Percentiles rank a stretch among this genome's conserved stretches.
phyloP scores from a whole-genome alignment of 768 basidiomycete genomes.

The Filobasidium wieringae region DNA sequence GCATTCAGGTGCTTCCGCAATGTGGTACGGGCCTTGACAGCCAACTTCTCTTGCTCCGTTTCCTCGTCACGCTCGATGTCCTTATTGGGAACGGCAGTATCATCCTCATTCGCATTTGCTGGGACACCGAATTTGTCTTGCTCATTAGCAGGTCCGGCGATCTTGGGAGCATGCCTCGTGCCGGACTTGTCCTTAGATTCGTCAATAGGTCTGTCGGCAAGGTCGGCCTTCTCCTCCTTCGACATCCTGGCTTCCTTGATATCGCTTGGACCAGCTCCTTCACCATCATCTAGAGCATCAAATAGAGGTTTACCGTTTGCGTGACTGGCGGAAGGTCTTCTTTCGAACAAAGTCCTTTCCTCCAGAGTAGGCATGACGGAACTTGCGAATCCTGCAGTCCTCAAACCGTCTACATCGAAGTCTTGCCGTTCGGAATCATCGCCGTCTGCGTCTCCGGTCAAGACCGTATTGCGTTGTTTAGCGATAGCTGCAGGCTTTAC shows the following conservation, averaged over 20 bases:
- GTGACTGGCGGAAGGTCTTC: constrained; percentile 38
- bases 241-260: constrained; percentile 24
- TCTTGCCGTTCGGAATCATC: constrained; percentile 49
- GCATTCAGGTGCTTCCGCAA: constrained; percentile 49
- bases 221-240: constrained; percentile 25
- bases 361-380: constrained; percentile 58
- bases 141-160: constrained; percentile 18
- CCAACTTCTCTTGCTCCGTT: constrained; percentile 46
- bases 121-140: constrained; percentile 46
- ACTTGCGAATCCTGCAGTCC: constrained; percentile 51
- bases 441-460: constrained; percentile 38
- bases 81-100: constrained; percentile 47
- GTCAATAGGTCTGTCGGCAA: constrained; percentile 31
- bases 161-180: constrained; percentile 18
- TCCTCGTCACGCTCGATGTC: constrained; percentile 44
- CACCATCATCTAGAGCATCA: constrained; percentile 28
- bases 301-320: constrained; percentile 33
- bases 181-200: constrained; percentile 27
- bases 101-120: constrained; percentile 45
- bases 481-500: constrained; percentile 42
- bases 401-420: constrained; percentile 46
- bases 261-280: constrained; percentile 2
- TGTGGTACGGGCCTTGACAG: constrained; percentile 46
- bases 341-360: constrained; percentile 52
- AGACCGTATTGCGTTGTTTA: constrained; percentile 9